These are phyloP conservation scores for Echeveria elegans DNA, from an alignment of 164 flowering plant genomes.

Conservation along the genomic window DNA sequence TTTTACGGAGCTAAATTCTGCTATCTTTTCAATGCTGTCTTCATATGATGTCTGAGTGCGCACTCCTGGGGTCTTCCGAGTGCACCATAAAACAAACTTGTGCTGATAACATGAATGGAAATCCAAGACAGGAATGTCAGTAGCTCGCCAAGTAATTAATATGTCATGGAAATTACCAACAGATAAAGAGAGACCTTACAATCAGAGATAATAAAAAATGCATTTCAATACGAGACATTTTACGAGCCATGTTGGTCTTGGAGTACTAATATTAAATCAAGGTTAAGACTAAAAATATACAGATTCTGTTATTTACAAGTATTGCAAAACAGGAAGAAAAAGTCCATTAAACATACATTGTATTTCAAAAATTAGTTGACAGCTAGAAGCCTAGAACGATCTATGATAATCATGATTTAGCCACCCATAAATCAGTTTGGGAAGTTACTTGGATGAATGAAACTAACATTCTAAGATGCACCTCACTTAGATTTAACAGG, in stretches of 20 bases:
- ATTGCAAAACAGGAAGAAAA: too few relatives aligned
- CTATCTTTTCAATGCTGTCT: conserved; percentile 89
- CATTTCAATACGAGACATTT: neutral
- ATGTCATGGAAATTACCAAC: neutral
- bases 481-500: too few relatives aligned
- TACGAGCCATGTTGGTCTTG: too few relatives aligned
- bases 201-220: neutral
- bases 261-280: too few relatives aligned
- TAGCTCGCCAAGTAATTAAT: neutral
- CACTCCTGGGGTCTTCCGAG: conserved; percentile 89
- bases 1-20: conserved; percentile 92
- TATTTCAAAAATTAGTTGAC: too few relatives aligned
- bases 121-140: neutral
- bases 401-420: too few relatives aligned
- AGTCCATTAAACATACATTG: too few relatives aligned
- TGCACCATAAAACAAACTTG: conserved; percentile 94
- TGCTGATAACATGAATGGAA: conserved; percentile 33
- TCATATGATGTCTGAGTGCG: conserved; percentile 81
- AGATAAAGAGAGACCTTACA: neutral
- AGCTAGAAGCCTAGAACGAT: neutral
- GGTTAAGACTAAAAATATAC: too few relatives aligned
- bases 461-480: neutral
- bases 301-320: too few relatives aligned
- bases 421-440: neutral
- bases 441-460: too few relatives aligned